Base-by-base conservation (phyloP, 1,284 basidiomycete genomes). In the Irpex rosettiformis region DNA sequence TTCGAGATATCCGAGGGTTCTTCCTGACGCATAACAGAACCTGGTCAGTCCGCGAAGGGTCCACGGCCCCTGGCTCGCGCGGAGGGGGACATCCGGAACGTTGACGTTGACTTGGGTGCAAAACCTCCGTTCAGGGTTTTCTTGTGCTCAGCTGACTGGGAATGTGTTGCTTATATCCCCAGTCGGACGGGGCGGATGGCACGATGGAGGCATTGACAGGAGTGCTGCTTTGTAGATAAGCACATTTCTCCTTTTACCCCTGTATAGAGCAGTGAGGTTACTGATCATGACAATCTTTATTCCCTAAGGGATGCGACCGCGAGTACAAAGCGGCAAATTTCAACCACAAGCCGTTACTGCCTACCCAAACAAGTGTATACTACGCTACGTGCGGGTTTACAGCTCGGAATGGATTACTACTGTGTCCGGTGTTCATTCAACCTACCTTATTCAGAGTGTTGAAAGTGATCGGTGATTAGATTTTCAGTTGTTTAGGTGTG, bases 391-490 rank as follows among this genome's bases (percentile, higher is more conserved):
- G n/a, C n/a, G n/a, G n/a, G n/a, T n/a, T n/a, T n/a, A n/a, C 21
- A 4, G 25, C 24, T 24, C 48, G 48, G 43, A 37, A 8, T 18
- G 11, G 11, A 47, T 47, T 10, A 11, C 21, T 29, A 56, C 45
- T 29, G n/a, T 30, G 24, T 21, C 55, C 55, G 55, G 49, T 57
- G 37, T 54, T 33, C 52, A 37, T 30, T 27, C 49, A 52, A 10
- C 49, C 49, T 28, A 10, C 49, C 52, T 24, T 54, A n/a, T 37
- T 52, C 10, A 10, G 29, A 52, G n/a, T 24, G 27, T 27, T 13
- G 13, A 40, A 7, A 28, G 11, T 54, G 57, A 58, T 58, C 57
- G 57, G 57, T 58, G 57, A 58, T 58, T 53, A 40, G 42, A 54
- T 29, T 28, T n/a, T 22, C 27, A 42, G 37, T 53, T 48, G 27